Conservation (phyloP, 2,329 filamentous ascomycete species). For the Microdochium paspali region DNA sequence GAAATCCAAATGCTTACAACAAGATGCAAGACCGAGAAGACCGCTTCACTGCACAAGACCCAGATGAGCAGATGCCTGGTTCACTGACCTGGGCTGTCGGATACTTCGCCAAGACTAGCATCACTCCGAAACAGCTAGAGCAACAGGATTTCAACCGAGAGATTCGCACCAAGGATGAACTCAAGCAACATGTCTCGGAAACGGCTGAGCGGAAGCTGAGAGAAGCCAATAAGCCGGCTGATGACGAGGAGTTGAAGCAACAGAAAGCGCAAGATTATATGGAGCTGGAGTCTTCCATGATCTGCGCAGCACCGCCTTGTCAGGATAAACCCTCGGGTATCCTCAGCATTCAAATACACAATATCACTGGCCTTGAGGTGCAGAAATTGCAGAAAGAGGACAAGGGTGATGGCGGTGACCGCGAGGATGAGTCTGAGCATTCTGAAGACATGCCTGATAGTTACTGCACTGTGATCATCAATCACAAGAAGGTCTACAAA, state of each 20-base stretch:
- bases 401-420: slow-evolving; percentile 34
- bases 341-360: slow-evolving; percentile 62
- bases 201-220: slow-evolving; percentile 53
- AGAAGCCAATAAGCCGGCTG: slow-evolving; percentile 48
- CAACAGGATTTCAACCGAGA: slow-evolving; percentile 50
- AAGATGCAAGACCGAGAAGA: slow-evolving; percentile 55
- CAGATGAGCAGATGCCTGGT: slow-evolving; percentile 59
- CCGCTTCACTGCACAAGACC: slow-evolving; percentile 54
- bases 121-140: slow-evolving; percentile 51
- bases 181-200: slow-evolving; percentile 46
- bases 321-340: slow-evolving; percentile 55
- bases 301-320: slow-evolving; percentile 58
- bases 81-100: slow-evolving; percentile 61
- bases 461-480: slow-evolving; percentile 66
- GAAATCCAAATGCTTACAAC: slow-evolving; percentile 45
- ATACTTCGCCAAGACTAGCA: slow-evolving; percentile 58
- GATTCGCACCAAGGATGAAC: slow-evolving; percentile 45
- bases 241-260: slow-evolving; percentile 55
- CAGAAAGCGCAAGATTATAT: slow-evolving; percentile 60
- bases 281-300: slow-evolving; percentile 50
- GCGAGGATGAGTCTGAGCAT: slow-evolving; percentile 48
- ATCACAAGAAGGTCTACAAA: slow-evolving; percentile 60
- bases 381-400: slow-evolving; percentile 47
- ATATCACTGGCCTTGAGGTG: slow-evolving; percentile 60
- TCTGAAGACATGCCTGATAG: slow-evolving; percentile 56